Percentiles rank a stretch among this genome's conserved stretches.
Evolutionary conservation across 352 stramenopile genomes (phyloP).

Genomic region (Globisporangium nagaii): DNA sequence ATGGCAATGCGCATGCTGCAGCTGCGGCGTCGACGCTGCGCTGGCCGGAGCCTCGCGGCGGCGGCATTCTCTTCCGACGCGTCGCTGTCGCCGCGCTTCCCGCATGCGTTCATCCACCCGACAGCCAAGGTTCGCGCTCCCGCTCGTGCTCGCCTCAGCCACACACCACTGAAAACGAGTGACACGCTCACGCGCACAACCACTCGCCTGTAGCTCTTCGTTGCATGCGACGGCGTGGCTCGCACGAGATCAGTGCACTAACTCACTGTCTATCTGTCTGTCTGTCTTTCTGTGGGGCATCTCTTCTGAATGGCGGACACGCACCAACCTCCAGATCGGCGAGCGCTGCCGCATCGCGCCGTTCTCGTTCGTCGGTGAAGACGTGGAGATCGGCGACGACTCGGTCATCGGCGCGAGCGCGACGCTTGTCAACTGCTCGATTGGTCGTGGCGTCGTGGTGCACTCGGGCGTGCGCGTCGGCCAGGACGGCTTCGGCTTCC

Average conservation of each 20-base stretch:
- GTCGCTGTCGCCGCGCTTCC: slow-evolving; percentile 5
- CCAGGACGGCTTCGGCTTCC: slow-evolving; percentile 82
- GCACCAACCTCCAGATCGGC: slow-evolving; percentile 50
- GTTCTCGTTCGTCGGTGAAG: slow-evolving; percentile 49
- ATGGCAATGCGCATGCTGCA: neutral
- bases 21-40: neutral
- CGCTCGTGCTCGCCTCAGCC: neutral
- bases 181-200: too few relatives aligned
- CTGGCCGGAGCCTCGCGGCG: neutral
- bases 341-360: slow-evolving; percentile 43
- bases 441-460: slow-evolving; percentile 63
- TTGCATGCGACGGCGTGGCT: too few relatives aligned
- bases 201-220: too few relatives aligned
- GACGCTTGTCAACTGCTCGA: slow-evolving; percentile 63
- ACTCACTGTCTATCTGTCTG: too few relatives aligned
- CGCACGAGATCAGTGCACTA: too few relatives aligned
- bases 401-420: slow-evolving; percentile 38
- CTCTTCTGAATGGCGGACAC: too few relatives aligned
- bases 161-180: too few relatives aligned
- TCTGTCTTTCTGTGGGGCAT: too few relatives aligned
- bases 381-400: slow-evolving; percentile 55
- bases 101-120: slow-evolving; percentile 28
- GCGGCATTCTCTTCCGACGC: too few relatives aligned
- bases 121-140: slow-evolving; percentile 28
- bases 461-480: slow-evolving; percentile 67